phyloP scores from a whole-genome alignment of 306 rosid species.

The Cucurbita maxima region DNA sequence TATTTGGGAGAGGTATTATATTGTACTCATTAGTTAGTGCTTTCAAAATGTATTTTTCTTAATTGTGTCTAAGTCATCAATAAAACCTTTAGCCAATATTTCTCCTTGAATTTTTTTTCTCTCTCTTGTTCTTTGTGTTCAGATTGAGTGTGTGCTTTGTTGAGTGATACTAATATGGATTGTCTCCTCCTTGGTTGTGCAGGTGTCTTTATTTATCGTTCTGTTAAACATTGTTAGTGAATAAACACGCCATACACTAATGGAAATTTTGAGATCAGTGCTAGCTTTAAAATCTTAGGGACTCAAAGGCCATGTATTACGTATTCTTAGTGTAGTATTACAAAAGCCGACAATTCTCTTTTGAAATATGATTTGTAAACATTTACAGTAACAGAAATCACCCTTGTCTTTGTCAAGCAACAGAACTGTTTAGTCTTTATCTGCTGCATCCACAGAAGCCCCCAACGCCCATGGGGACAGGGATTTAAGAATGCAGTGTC shows the following conservation, averaged over 20 bases:
- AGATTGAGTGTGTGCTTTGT: no score
- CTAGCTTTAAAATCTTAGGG: no score
- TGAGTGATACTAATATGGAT: slow-evolving; percentile 38
- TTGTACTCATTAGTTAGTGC: no score
- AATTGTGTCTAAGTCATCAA: no score
- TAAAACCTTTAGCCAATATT: no score
- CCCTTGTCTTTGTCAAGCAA: background rate
- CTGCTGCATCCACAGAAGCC: background rate
- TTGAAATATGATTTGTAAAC: background rate
- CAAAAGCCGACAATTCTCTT: slow-evolving; percentile 1
- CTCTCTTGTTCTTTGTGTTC: no score
- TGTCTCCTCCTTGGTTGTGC: slow-evolving; percentile 93
- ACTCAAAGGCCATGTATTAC: background rate
- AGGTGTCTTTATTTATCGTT: slow-evolving; percentile 28
- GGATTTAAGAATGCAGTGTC: background rate
- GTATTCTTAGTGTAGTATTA: background rate
- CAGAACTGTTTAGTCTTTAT: background rate
- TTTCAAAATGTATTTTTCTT: no score
- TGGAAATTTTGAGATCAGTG: background rate
- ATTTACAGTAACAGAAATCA: background rate
- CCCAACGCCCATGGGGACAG: background rate
- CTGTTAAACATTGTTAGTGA: background rate
- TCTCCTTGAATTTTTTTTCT: no score
- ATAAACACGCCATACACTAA: background rate
- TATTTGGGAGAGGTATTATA: no score